phyloP scores from a whole-genome alignment of 1,284 basidiomycete genomes.

The Hymenochaete sp. region DNA sequence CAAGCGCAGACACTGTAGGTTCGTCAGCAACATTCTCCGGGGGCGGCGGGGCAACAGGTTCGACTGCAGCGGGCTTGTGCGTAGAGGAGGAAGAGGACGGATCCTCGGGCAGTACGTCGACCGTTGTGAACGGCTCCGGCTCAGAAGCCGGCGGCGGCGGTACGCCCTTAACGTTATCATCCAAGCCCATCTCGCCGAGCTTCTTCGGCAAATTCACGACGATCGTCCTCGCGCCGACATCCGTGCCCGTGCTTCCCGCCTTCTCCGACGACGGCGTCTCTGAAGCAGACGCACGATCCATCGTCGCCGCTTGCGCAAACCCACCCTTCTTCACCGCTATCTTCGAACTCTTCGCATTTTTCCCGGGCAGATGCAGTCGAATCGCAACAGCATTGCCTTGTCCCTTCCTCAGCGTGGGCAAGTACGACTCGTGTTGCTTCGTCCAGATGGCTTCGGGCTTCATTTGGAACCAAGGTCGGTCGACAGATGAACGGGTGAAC shows the following conservation, averaged over 20 bases:
- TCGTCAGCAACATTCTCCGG: background rate
- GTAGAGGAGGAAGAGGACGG: slow-evolving; percentile 16
- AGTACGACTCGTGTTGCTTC: slow-evolving; percentile 64
- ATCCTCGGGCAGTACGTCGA: slow-evolving; percentile 27
- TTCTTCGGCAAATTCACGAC: slow-evolving; percentile 46
- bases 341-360: slow-evolving; percentile 21
- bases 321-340: slow-evolving; percentile 12
- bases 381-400: slow-evolving; percentile 43
- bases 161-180: slow-evolving; percentile 18
- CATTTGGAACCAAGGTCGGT: slow-evolving; percentile 57
- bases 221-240: slow-evolving; percentile 31
- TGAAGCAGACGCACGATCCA: slow-evolving; percentile 18
- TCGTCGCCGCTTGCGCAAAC: slow-evolving; percentile 10
- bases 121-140: slow-evolving; percentile 25
- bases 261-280: slow-evolving; percentile 16
- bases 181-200: slow-evolving; percentile 26
- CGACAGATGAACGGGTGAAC: slow-evolving; percentile 24
- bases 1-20: background rate
- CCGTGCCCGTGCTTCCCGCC: slow-evolving; percentile 14
- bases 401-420: slow-evolving; percentile 47
- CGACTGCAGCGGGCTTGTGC: background rate
- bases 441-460: slow-evolving; percentile 75
- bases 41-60: no score
- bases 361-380: slow-evolving; percentile 54
- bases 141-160: slow-evolving; percentile 3